phyloP scores from a whole-genome alignment of 2,329 filamentous ascomycete genomes.

The Pseudocercospora fuligena region DNA sequence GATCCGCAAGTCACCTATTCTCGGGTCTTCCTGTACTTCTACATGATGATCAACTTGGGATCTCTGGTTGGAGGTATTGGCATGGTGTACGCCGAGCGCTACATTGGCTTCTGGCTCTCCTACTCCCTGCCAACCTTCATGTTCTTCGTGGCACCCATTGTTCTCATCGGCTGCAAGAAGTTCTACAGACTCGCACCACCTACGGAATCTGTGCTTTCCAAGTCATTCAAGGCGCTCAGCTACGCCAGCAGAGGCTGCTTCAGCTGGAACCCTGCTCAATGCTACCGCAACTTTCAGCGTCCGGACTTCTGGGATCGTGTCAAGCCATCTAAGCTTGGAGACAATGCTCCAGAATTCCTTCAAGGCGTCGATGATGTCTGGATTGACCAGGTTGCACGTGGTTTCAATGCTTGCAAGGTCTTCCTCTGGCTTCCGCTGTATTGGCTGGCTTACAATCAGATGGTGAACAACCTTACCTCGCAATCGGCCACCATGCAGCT shows the following conservation, averaged over 20 bases:
- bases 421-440: constrained; percentile 60
- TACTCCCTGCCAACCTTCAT: constrained; percentile 66
- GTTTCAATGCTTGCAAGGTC: constrained; percentile 70
- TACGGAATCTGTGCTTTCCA: constrained; percentile 69
- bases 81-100: constrained; percentile 69
- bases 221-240: constrained; percentile 65
- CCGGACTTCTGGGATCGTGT: constrained; percentile 67
- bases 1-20: constrained; percentile 54
- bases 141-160: constrained; percentile 66
- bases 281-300: constrained; percentile 61
- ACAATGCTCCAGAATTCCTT: constrained; percentile 71
- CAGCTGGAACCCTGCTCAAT: constrained; percentile 64
- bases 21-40: constrained; percentile 66
- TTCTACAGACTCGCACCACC: constrained; percentile 67
- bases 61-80: constrained; percentile 65
- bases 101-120: constrained; percentile 69
- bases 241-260: constrained; percentile 64
- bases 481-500: constrained; percentile 50
- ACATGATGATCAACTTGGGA: constrained; percentile 73
- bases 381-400: constrained; percentile 75
- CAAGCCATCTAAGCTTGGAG: constrained; percentile 67
- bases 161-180: constrained; percentile 52
- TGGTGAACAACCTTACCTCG: constrained; percentile 55
- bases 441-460: constrained; percentile 65
- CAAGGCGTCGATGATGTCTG: constrained; percentile 76